Conservation (phyloP, 2,329 filamentous ascomycete genomes). For the Apiospora malaysiana region DNA sequence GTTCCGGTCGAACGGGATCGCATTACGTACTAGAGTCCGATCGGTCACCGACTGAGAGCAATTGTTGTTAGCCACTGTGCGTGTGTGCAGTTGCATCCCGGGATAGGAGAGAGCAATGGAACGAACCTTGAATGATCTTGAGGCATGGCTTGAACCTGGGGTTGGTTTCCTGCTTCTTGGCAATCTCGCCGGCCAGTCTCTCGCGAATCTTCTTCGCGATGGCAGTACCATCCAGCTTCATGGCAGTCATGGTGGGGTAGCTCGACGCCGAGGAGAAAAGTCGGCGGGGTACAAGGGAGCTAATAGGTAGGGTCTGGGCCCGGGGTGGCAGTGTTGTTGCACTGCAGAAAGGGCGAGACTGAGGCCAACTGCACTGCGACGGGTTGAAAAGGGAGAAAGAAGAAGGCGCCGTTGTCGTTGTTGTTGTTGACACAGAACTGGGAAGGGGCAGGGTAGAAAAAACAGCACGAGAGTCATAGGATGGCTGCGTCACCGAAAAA, state of each 20-base stretch:
- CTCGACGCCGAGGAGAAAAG: constrained; percentile 51
- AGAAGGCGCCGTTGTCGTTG: not conserved
- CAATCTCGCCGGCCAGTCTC: constrained; percentile 79
- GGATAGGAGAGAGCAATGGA: not conserved
- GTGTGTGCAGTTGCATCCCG: not conserved
- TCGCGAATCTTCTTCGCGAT: constrained; percentile 93
- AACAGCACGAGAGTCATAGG: constrained; percentile 12
- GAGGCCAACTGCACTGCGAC: not conserved
- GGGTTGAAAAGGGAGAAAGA: not conserved
- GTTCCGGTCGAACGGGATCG: constrained; percentile 21
- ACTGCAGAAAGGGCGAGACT: not conserved
- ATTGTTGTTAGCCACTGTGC: not conserved
- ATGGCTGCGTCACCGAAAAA: constrained; percentile 2
- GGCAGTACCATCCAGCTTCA: constrained; percentile 93
- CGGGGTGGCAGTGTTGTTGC: not conserved
- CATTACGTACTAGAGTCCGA: constrained; percentile 81
- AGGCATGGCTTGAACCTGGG: constrained; percentile 87
- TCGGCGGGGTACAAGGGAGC: constrained; percentile 28
- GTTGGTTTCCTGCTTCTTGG: constrained; percentile 79
- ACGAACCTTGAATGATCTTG: constrained; percentile 91
- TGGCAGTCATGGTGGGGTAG: constrained; percentile 75
- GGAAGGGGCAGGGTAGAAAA: not conserved
- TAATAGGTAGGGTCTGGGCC: constrained; percentile 7
- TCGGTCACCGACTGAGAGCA: constrained; percentile 77
- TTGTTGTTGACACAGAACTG: not conserved